Evolutionary conservation across 2,329 filamentous ascomycete genomes (phyloP), one percentile per base, ranked within the genome.

Genomic region (Coniochaeta pulveracea): DNA sequence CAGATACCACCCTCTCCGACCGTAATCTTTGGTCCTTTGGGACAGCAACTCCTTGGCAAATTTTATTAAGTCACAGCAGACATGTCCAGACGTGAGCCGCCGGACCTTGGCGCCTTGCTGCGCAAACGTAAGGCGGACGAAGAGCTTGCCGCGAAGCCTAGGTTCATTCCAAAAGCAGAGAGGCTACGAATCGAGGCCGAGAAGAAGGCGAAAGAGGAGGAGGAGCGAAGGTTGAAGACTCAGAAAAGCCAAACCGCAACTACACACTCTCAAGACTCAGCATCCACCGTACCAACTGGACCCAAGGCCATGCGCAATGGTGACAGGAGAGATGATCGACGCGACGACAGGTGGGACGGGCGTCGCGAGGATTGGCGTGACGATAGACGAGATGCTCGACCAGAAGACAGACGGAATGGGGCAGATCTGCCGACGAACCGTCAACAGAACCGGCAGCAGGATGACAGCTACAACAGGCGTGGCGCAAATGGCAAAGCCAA

Each of bases 111-210:
- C 55, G 91, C 32, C 82, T 83, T 34, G 61, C 83, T 28, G 80
- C 91, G 52, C 84, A 84, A 60, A 69, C 76, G 54, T 37, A 57
- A 59, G 37, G 62, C 62, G 30, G 63, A 68, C 37, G 57, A 64
- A 26, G 61, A 85, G 56, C 77, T 80, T 11, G 43, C 45, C 0
- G 36, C 41, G 5, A 46, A 49, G 33, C 45, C 46, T n/a, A 40
- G 43, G 57, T 89, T 93, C 52, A 63, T 94, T 15, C 81, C 83
- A 4, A 91, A 83, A 61, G 80, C 81, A 19, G 73, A 93, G 54
- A 73, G 88, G 35, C 85, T 93, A 52, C 73, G 76, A 39, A 57
- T 93, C 17, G 85, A 85, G 19, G 65, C 85, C 11, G 83, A 93
- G 50, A 85, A 85, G 55, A 69, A 79, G 31, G 67, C 69, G 23